Evolutionary conservation across 1,139 yeast genomes (phyloP), one percentile per base, ranked within the genome.

Genomic region (Kodamaea anthophila): DNA sequence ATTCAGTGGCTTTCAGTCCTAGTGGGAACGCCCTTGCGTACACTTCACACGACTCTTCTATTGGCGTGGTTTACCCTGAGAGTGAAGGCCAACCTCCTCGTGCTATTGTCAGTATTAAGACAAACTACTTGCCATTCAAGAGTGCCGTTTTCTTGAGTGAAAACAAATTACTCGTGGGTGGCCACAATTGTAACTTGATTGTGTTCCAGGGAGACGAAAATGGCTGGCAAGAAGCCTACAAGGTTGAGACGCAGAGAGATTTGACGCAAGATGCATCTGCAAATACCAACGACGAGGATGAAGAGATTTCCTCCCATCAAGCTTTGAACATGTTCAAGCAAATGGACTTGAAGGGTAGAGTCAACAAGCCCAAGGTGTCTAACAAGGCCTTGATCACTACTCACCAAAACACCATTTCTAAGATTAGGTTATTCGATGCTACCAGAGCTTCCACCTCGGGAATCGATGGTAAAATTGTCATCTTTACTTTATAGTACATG

Each of bases 301-400:
- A 70, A 13, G 91, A 80, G 49, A 67, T 74, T 31, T 66, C 77
- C 15, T 77, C 82, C 36, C 82, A 80, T 43, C 81, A 87, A 38
- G 97, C 97, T 9, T 72, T 91, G 53, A 84, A 84, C 60, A 86
- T 91, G 91, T 93, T 93, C 64, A 81, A 87, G 58, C 96, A 91
- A 58, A 68, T 91, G 70, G 99, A 91, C 58, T 72, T 91, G 56
- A 88, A 87, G 68, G 98, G 98, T 33, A 73, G 85, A 36, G 77
- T 74, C 31, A 65, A 70, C 41, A 63, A 68, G 38, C 59, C 65
- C 15, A 38, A 39, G 30, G 39, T 42, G 11, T 59, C 63, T 14
- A 60, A 71, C 21, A 68, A 71, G 33, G 74, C 72, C 29, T 68
- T 82, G 49, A 70, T 70, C 37, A 86, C 96, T 11, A 75, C 85